Conservation (phyloP, 495 filamentous ascomycete species). For the Penicillium tannophilum region DNA sequence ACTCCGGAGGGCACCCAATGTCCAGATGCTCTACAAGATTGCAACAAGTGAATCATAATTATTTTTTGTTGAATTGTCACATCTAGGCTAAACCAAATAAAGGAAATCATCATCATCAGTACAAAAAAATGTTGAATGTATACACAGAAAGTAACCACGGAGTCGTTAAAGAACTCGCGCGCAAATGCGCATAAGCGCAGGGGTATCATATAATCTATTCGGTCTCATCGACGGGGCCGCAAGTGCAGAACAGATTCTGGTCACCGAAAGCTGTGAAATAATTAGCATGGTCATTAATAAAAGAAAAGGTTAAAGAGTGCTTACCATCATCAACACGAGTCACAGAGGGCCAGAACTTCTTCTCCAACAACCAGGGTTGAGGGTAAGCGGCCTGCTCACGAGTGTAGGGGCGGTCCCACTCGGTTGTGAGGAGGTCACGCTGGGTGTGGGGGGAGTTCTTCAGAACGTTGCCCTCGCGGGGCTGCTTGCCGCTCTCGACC, state of each 20-base stretch:
- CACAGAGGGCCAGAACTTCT: constrained; percentile 98
- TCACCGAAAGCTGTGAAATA: constrained; percentile 76
- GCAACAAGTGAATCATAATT: not conserved
- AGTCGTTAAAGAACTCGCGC: constrained; percentile 16
- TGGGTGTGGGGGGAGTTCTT: constrained; percentile 91
- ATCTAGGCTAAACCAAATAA: constrained; percentile 7
- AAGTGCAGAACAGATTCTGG: constrained; percentile 93
- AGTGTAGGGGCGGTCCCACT: constrained; percentile 80
- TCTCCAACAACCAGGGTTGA: constrained; percentile 80
- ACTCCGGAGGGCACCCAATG: too few relatives aligned
- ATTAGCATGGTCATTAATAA: constrained; percentile 6
- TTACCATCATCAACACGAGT: constrained; percentile 88
- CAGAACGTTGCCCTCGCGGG: constrained; percentile 82
- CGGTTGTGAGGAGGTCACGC: constrained; percentile 67
- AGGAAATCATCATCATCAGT: constrained; percentile 24
- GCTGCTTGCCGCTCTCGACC: constrained; percentile 78
- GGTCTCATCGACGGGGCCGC: constrained; percentile 70
- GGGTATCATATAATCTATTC: constrained; percentile 49
- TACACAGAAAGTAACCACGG: constrained; percentile 24
- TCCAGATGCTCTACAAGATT: too few relatives aligned
- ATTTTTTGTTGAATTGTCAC: constrained; percentile 21
- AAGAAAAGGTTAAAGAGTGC: constrained; percentile 26
- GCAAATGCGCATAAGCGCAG: constrained; percentile 21
- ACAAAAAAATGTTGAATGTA: constrained; percentile 36
- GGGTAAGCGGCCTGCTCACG: constrained; percentile 89